These are phyloP conservation scores for Sugiyamaella novakii DNA, from an alignment of 1,139 yeast species.

Conservation along the genomic window DNA sequence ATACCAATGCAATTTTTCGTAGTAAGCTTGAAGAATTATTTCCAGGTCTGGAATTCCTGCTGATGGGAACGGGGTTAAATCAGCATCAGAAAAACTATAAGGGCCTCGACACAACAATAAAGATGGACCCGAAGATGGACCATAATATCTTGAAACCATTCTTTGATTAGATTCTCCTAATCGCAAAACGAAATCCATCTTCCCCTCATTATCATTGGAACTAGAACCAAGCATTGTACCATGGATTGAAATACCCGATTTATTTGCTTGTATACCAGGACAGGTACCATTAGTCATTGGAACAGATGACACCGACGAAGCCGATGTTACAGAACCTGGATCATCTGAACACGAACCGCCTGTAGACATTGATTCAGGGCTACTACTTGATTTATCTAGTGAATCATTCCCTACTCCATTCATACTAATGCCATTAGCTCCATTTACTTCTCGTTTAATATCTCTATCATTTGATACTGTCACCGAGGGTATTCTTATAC, in stretches of 20 bases:
- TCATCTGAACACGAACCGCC: slow-evolving; percentile 5
- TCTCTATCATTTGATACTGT: background rate
- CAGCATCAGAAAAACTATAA: slow-evolving; percentile 19
- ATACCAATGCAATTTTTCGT: slow-evolving; percentile 29
- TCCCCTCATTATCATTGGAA: slow-evolving; percentile 4
- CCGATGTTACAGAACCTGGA: slow-evolving; percentile 6
- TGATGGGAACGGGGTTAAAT: slow-evolving; percentile 24
- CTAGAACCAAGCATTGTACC: slow-evolving; percentile 13
- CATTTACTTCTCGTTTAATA: background rate
- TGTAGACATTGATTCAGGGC: slow-evolving; percentile 8
- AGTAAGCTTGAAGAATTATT: slow-evolving; percentile 23
- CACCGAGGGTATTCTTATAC: slow-evolving; percentile 2
- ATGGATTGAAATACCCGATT: background rate
- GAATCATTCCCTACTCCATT: too few species aligned
- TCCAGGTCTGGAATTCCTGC: slow-evolving; percentile 26
- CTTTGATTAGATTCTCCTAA: slow-evolving; percentile 27
- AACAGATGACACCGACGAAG: background rate
- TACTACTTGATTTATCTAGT: background rate
- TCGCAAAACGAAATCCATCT: slow-evolving; percentile 25
- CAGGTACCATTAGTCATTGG: background rate
- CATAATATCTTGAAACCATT: slow-evolving; percentile 26
- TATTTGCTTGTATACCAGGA: background rate
- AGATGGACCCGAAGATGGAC: slow-evolving; percentile 31
- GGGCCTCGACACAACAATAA: slow-evolving; percentile 26
- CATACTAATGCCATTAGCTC: background rate